Evolutionary conservation across 306 rosid genomes (phyloP).

Genomic region (Pterocarpus santalinus): DNA sequence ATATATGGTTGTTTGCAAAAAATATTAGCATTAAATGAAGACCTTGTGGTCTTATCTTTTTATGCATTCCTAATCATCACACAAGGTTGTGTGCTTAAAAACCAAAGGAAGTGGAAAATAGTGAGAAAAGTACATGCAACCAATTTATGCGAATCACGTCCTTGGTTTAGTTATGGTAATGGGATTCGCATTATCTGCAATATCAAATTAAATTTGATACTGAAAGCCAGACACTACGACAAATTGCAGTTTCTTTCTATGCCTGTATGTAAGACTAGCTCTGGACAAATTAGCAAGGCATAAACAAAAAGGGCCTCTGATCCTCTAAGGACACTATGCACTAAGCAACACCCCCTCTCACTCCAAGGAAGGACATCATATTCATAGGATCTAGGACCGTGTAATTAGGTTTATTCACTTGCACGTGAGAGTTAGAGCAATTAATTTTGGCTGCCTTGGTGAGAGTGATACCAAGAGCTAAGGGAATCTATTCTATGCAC

Average conservation of each 20-base stretch:
- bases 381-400: background rate
- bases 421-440: constrained; percentile 21
- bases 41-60: background rate
- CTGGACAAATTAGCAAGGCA: too few species aligned
- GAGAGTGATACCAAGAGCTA: background rate
- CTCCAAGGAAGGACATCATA: too few species aligned
- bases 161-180: background rate
- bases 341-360: too few species aligned
- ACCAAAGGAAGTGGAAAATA: background rate
- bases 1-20: background rate
- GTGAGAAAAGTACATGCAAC: background rate
- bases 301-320: too few species aligned
- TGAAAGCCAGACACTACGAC: too few species aligned
- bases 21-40: background rate
- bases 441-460: constrained; percentile 3
- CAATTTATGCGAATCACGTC: constrained; percentile 19
- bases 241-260: too few species aligned
- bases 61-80: background rate
- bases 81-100: background rate
- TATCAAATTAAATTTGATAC: too few species aligned
- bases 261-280: too few species aligned
- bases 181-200: too few species aligned
- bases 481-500: background rate
- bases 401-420: background rate
- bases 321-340: too few species aligned